These are phyloP conservation scores for Smallanthus sonchifolius DNA, from an alignment of 129 eudicot species.

Conservation along the genomic window DNA sequence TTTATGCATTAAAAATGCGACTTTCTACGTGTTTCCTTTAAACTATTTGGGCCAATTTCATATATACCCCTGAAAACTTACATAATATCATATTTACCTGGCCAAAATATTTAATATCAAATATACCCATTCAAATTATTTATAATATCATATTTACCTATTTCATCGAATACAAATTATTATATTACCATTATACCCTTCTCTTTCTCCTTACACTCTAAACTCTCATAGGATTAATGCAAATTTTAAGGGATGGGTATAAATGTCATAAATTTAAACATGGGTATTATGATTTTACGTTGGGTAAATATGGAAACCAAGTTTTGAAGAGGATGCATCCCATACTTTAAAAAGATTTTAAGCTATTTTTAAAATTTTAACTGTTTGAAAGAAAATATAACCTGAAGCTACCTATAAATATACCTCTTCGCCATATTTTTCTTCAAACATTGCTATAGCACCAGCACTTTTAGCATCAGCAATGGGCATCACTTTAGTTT, in stretches of 20 bases:
- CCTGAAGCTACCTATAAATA: not conserved
- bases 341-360: not conserved
- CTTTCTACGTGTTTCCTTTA: not conserved
- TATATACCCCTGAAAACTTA: not conserved
- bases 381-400: not conserved
- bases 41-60: not conserved
- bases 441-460: constrained; percentile 98
- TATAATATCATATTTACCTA: not conserved
- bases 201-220: not conserved
- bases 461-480: constrained; percentile 88
- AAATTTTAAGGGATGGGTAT: not conserved
- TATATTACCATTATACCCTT: not conserved
- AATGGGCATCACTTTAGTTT: constrained; percentile 78
- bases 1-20: not conserved
- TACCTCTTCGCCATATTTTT: constrained; percentile 95
- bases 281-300: not conserved
- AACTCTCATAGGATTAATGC: not conserved
- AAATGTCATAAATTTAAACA: not conserved
- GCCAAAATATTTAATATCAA: not conserved
- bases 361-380: not conserved
- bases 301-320: not conserved
- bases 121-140: not conserved
- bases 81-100: not conserved
- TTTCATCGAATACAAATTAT: not conserved
- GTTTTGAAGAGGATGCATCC: not conserved